Base-by-base conservation (phyloP, 139 green algal species). In the Mesostigma viride region DNA sequence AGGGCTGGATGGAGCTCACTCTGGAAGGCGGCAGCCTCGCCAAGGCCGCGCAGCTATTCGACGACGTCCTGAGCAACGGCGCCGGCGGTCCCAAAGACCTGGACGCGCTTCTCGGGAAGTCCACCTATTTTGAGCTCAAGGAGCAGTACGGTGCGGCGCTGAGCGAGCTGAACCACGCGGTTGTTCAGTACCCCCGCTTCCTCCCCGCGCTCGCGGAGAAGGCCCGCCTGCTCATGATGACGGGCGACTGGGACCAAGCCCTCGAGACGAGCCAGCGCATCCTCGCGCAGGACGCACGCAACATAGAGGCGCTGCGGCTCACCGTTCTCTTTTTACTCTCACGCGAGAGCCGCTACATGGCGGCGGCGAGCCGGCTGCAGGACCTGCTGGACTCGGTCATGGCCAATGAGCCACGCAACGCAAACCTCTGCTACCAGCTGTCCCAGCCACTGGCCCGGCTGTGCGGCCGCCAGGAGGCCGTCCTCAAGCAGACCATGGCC, bases 81-180 rank as follows among this genome's bases (percentile, higher is more conserved):
- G 59, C 14, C 8, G 26, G 34, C 35, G 5, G 5, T 67, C 17
- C 6, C n/a, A 6, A 59, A 20, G 17, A 74, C 22, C 33, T 81
- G 32, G 73, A 88, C 75, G 81, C 84, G 3, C 31, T 84, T n/a
- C 71, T 90, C 48, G 84, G 84, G 36, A 75, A 78, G 58, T 73
- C 81, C 51, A 76, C 77, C 51, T 76, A 75, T 17, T 34, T 81
- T 3, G 79, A 88, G 71, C 56, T 81, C 6, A 64, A 67, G 14
- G 31, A 59, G 20, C 14, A 61, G 32, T 67, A 67, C 60, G n/a
- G 24, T 26, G 6, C 14, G 26, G 60, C 60, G 24, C 30, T 67
- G 60, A 14, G 6, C 17, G 17, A 67, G 20, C 62, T 71, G 22
- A 68, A 61, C 31, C 8, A 63, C 35, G 40, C 70, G n/a, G 17